Conservation (phyloP, 768 basidiomycete species). For the Leccinum broughii region DNA sequence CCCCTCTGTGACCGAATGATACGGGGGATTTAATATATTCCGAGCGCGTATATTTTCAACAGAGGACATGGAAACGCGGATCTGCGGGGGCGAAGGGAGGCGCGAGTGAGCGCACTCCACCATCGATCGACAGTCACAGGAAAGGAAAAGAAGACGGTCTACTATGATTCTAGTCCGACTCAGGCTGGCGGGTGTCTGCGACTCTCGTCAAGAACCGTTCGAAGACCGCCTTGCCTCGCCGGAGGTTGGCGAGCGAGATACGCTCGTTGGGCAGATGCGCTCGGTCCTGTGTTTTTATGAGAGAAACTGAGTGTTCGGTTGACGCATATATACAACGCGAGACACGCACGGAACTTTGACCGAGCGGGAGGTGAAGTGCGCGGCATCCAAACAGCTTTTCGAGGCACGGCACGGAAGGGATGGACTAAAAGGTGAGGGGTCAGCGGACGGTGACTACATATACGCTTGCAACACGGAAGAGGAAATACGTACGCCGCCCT, state of each 20-base stretch:
- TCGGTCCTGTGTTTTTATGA: conserved; percentile 57
- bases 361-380: conserved; percentile 92
- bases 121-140: neutral
- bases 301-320: neutral
- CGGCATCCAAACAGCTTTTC: conserved; percentile 90
- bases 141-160: neutral
- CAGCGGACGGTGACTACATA: neutral
- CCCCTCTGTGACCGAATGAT: neutral
- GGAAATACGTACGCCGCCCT: conserved; percentile 75
- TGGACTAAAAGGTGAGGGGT: conserved; percentile 53
- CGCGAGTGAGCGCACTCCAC: neutral
- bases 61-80: neutral
- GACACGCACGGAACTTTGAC: conserved; percentile 76
- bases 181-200: conserved; percentile 29
- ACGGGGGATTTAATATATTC: neutral
- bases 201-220: conserved; percentile 69
- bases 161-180: neutral
- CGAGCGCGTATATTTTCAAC: neutral
- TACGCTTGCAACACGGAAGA: neutral
- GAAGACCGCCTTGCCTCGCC: conserved; percentile 72
- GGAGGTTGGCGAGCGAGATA: conserved; percentile 81
- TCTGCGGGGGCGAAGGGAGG: neutral
- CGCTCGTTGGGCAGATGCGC: conserved; percentile 94
- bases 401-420: conserved; percentile 90
- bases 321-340: neutral